These are phyloP conservation scores for Macrophomina tecta DNA, from an alignment of 2,329 filamentous ascomycete genomes.

Conservation along the genomic window DNA sequence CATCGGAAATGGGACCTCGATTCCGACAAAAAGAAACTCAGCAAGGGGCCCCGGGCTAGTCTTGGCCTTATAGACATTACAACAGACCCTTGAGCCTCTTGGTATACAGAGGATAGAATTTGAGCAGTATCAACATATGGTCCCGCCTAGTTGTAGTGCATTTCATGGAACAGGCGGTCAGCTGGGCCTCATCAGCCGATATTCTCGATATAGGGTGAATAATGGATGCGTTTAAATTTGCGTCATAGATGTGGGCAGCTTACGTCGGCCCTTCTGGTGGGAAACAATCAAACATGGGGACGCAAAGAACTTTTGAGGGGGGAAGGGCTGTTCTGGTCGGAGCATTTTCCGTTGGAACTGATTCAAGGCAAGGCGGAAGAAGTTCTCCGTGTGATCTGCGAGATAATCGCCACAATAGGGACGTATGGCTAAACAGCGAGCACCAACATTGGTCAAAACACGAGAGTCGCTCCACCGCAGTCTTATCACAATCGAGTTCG, in stretches of 20 bases:
- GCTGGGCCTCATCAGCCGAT: not conserved
- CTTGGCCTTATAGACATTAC: not conserved
- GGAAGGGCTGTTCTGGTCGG: not conserved
- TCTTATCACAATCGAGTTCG: not conserved
- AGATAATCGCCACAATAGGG: constrained; percentile 5
- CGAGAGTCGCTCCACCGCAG: too few relatives aligned
- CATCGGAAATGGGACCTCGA: not conserved
- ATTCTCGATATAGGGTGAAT: not conserved
- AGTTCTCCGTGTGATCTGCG: constrained; percentile 4
- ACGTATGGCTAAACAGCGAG: not conserved
- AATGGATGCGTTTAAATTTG: not conserved
- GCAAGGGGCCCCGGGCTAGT: not conserved
- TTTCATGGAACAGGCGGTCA: not conserved
- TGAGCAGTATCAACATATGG: not conserved
- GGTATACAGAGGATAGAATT: not conserved
- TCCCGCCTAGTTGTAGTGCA: not conserved
- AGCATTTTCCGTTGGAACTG: not conserved
- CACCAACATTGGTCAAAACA: not conserved
- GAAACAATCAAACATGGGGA: not conserved
- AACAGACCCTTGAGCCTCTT: not conserved
- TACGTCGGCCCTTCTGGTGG: not conserved
- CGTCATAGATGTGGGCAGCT: not conserved
- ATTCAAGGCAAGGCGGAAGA: constrained; percentile 1
- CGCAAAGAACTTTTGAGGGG: not conserved
- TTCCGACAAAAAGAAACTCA: not conserved